phyloP scores from a whole-genome alignment of 345 rosid species.

The Populus euphratica region DNA sequence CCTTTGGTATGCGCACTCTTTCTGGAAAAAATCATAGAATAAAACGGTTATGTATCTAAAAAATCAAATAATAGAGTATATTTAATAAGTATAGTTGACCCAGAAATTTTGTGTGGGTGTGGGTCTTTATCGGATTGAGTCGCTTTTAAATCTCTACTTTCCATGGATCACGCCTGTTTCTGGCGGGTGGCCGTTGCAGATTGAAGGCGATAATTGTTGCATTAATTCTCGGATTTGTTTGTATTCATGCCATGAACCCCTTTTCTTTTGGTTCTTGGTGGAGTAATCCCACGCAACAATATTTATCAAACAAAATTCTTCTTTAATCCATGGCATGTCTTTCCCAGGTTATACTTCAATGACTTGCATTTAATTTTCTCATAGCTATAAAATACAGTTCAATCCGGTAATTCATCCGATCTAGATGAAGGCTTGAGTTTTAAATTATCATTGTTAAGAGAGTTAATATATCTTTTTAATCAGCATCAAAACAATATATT shows the following conservation, averaged over 20 bases:
- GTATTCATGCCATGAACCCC: neutral
- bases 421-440: accelerated
- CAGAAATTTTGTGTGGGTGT: too few species aligned
- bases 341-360: too few species aligned
- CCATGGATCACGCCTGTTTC: neutral
- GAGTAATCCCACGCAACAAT: neutral
- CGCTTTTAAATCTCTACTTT: neutral
- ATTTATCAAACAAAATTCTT: too few species aligned
- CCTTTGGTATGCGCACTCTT: neutral
- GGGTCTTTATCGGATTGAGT: neutral
- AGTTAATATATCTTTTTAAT: too few species aligned
- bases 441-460: too few species aligned
- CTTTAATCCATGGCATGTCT: too few species aligned
- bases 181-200: neutral
- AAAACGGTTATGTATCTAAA: neutral
- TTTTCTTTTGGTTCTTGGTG: too few species aligned
- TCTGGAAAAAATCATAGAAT: neutral
- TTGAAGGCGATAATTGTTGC: constrained; percentile 20
- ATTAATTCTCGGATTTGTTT: neutral
- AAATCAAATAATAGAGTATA: neutral
- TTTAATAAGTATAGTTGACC: neutral
- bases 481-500: accelerated
- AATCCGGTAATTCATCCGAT: too few species aligned
- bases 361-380: too few species aligned
- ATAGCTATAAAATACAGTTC: too few species aligned